Conservation (phyloP, 352 stramenopile species). For the Elongisporangium undulatum region DNA sequence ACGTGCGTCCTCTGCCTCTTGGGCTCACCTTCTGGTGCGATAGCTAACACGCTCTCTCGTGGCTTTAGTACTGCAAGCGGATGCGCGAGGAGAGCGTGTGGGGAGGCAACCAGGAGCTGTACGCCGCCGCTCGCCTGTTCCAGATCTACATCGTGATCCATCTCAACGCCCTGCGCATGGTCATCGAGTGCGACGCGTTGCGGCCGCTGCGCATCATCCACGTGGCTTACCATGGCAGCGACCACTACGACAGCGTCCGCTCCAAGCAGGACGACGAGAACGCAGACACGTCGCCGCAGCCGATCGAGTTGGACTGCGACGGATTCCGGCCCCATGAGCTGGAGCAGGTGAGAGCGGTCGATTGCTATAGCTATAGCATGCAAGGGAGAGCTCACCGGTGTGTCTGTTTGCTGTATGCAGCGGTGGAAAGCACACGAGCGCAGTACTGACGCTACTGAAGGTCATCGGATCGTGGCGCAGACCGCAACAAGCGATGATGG, state of each 20-base stretch:
- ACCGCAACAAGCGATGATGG: constrained; percentile 3
- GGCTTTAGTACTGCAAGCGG: constrained; percentile 56
- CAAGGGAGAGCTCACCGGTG: not conserved
- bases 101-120: constrained; percentile 82
- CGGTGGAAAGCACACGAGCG: constrained; percentile 20
- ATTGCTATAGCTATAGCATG: constrained; percentile 5
- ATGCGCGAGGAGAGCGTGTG: constrained; percentile 81
- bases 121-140: constrained; percentile 65
- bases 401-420: constrained; percentile 6
- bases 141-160: constrained; percentile 77
- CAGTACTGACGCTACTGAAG: not conserved
- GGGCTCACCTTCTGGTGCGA: not conserved
- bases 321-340: constrained; percentile 55
- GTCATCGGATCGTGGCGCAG: constrained; percentile 2
- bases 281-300: constrained; percentile 22
- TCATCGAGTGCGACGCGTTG: constrained; percentile 68
- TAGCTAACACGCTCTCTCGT: not conserved
- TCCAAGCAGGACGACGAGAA: constrained; percentile 29
- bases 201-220: constrained; percentile 47
- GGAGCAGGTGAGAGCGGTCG: constrained; percentile 33
- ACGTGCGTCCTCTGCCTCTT: constrained; percentile 25
- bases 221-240: constrained; percentile 63
- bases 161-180: constrained; percentile 45
- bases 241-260: constrained; percentile 84
- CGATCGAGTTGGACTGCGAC: constrained; percentile 55